Evolutionary conservation across 192 early-diverging fungal species (phyloP), one percentile per base, ranked within the genome.

Genomic region (Backusella australiensis): DNA sequence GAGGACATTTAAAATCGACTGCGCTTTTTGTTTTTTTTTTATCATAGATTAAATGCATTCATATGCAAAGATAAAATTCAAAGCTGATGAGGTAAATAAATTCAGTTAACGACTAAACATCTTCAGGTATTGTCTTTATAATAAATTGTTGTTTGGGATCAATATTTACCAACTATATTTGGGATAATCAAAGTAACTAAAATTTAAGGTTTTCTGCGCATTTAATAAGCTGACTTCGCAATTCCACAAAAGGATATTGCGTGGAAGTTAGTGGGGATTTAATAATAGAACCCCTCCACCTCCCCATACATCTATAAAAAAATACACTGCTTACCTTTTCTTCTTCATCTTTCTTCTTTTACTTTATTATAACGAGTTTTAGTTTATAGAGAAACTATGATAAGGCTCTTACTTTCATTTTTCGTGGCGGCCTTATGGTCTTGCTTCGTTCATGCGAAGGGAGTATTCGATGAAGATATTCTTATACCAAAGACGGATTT

Each of bases 201-300:
- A 29, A 14, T 29, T 63, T 63, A 63, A 63, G 29, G 56, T 63
- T 63, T 63, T 63, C 56, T 63, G 56, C 56, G 56, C 56, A 63
- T 63, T 26, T 63, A 63, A 29, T 63, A 49, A 19, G 19, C 46
- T 49, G 46, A 49, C 46, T 49, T 49, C 46, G 19, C 19, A 2
- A 26, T 63, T 63, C 29, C 26, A 59, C 29, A 59, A 59, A 59
- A 59, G 53, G 53, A 59, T 3, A 59, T 3, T 14, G 11, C 3
- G 23, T 49, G 46, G 46, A 49, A 49, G 19, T 19, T 19, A 49
- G 46, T 6, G 46, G 46, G 17, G 46, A n/a, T 49, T 49, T 6
- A 49, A 49, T 49, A 49, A 49, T 49, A 49, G 4, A 44, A 44
- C 42, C 42, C 42, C 42, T 5, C 4, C 0, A 44, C 36, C 36